A percentile compares a stretch with the other conserved stretches of the same genome.
Evolutionary conservation across 202 grass and related monocot genomes (phyloP).

Genomic region (Panicum hallii): DNA sequence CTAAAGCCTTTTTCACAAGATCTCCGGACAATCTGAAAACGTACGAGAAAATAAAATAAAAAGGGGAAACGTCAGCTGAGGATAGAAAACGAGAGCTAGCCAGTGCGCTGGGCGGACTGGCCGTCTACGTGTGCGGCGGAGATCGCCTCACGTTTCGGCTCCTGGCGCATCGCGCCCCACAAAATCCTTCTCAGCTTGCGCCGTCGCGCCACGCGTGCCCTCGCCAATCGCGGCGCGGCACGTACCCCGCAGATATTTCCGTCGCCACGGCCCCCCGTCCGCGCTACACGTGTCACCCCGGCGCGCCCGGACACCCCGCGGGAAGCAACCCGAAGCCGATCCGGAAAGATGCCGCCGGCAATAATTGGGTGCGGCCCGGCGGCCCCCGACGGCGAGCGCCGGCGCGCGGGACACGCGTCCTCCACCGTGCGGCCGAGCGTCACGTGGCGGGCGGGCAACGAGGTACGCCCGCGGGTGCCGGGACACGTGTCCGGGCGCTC

Average conservation of each 20-base stretch:
- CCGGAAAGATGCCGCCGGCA: neutral
- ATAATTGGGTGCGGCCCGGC: neutral
- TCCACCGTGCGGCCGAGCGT: no score
- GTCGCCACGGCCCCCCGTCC: neutral
- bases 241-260: slow-evolving; percentile 56
- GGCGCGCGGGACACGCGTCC: slow-evolving; percentile 22
- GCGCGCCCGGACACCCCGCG: slow-evolving; percentile 6
- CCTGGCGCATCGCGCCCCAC: neutral
- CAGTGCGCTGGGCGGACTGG: neutral
- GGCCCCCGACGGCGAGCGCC: neutral
- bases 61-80: neutral
- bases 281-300: slow-evolving; percentile 42
- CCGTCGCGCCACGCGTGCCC: neutral
- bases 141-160: neutral
- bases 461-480: neutral
- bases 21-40: no score
- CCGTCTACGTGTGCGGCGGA: neutral
- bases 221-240: neutral
- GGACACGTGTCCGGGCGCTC: slow-evolving; percentile 29
- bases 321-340: slow-evolving; percentile 15
- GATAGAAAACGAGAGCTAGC: neutral
- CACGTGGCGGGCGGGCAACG: slow-evolving; percentile 34
- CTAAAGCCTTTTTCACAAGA: no score
- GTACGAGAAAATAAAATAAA: neutral
- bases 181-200: rapidly evolving